phyloP scores from a whole-genome alignment of 2,329 filamentous ascomycete genomes.

The Aureobasidium lini region DNA sequence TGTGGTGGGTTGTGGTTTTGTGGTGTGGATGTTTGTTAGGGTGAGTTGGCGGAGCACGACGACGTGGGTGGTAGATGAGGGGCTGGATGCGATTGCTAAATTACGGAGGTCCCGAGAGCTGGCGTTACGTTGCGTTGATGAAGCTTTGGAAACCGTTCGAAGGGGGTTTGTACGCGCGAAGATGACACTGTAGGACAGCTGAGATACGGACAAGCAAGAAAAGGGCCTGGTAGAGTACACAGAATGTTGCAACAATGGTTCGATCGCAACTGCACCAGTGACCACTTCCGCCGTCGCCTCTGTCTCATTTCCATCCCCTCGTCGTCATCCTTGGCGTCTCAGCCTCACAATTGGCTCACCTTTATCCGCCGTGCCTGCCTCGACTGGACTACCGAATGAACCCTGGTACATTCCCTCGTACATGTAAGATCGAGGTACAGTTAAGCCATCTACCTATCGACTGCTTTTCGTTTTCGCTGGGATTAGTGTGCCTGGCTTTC shows the following conservation, averaged over 20 bases:
- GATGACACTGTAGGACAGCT: neutral
- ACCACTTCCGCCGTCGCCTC: neutral
- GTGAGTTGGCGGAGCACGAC: neutral
- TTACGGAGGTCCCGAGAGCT: neutral
- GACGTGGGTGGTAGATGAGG: conserved; percentile 2
- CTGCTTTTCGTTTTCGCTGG: too few species aligned
- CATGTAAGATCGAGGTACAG: too few species aligned
- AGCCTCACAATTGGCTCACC: neutral
- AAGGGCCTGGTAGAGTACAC: neutral
- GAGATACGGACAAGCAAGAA: neutral
- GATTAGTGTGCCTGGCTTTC: too few species aligned
- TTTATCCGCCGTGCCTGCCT: too few species aligned
- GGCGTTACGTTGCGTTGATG: neutral
- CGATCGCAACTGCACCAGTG: neutral
- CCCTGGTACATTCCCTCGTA: too few species aligned
- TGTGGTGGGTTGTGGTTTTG: neutral
- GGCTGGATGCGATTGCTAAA: conserved; percentile 8
- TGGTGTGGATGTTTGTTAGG: neutral
- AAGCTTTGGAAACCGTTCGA: neutral
- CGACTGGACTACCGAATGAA: too few species aligned
- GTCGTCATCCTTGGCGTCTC: conserved; percentile 5
- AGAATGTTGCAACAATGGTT: neutral
- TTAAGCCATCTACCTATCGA: too few species aligned
- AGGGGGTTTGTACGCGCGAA: neutral
- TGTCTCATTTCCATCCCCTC: neutral